Evolutionary conservation across 75 land plant genomes (phyloP).

Genomic region (Isoetes taiwanensis): DNA sequence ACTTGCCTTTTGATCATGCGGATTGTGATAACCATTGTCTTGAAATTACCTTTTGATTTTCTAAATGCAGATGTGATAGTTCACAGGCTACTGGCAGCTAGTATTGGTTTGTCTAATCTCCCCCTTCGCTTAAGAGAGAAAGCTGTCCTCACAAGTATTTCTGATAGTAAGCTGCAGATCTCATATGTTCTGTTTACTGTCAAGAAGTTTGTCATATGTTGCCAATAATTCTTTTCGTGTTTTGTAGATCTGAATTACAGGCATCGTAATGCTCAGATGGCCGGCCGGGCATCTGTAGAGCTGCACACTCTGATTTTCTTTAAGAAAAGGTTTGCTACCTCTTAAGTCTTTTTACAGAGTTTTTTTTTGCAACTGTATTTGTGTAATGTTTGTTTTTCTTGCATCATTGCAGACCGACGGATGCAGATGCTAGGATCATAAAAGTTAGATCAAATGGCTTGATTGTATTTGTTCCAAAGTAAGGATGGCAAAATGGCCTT

Average conservation of each 20-base stretch:
- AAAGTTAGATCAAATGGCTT: slow-evolving; percentile 87
- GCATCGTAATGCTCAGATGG: slow-evolving; percentile 99
- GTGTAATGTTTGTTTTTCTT: slow-evolving; percentile 3
- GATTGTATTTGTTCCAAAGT: slow-evolving; percentile 98
- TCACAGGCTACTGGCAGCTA: slow-evolving; percentile 88
- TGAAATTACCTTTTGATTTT: no score
- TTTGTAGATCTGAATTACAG: slow-evolving; percentile 82
- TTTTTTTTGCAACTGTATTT: background rate
- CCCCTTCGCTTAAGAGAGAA: slow-evolving; percentile 64
- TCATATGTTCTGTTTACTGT: no score
- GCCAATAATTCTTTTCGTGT: background rate
- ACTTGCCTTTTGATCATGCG: no score
- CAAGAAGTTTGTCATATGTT: background rate
- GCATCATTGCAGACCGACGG: slow-evolving; percentile 77
- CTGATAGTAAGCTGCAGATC: slow-evolving; percentile 94
- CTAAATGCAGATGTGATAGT: slow-evolving; percentile 95
- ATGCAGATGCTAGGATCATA: slow-evolving; percentile 79
- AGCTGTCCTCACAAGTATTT: slow-evolving; percentile 52
- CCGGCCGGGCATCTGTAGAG: slow-evolving; percentile 93
- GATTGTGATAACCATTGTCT: no score
- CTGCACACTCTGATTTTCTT: slow-evolving; percentile 96
- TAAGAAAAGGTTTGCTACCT: slow-evolving; percentile 43
- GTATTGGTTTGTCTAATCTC: slow-evolving; percentile 57
- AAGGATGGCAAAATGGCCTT: slow-evolving; percentile 10
- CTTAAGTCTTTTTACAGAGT: background rate